Evolutionary conservation across 306 rosid species (phyloP), one percentile per base, ranked within the genome.

Genomic region (Cicer bijugum): DNA sequence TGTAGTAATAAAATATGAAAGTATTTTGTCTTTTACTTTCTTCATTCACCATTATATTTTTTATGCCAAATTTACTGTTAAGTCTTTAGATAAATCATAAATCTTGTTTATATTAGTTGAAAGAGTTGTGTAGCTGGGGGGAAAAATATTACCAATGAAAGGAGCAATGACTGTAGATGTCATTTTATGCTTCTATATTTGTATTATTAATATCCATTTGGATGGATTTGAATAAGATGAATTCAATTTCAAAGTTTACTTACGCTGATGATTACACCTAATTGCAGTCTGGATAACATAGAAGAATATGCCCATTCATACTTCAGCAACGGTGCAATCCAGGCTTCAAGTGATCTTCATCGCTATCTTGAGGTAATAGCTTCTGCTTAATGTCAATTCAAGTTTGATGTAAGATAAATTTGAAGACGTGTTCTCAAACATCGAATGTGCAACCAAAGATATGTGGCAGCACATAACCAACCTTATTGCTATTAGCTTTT

Each of bases 291-390:
- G 84, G 98, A 82, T 76, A 83, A 84, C 69, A 89, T 93, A 65
- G 92, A 93, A 82, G 97, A 93, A 64, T 85, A 81, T 76, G 93
- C 96, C 45, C 92, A 85, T 48, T 88, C 94, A 72, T 93, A 93
- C 81, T 88, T 91, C 81, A 84, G 89, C 87, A 78, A 82, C 6
- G 96, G 97, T 42, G 74, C 75, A 44, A 86, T 91, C 67, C 92
- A 85, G 7, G 86, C 97, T 62, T 93, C 93, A 50, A 69, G 58
- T 60, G 87, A 88, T 60, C 80, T 93, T 63, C 86, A 16, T 75
- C 43, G 17, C 78, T 67, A 15, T 8, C 57, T 88, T 71, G 82
- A 88, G 91, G 93, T 81, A 86, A 75, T 68, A 28, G 51, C 57
- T 67, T 75, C 7, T 58, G 75, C 74, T 67, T 57, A 57, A 58